phyloP scores from a whole-genome alignment of 108 stramenopile species.

The Aurantiochytrium sp. region DNA sequence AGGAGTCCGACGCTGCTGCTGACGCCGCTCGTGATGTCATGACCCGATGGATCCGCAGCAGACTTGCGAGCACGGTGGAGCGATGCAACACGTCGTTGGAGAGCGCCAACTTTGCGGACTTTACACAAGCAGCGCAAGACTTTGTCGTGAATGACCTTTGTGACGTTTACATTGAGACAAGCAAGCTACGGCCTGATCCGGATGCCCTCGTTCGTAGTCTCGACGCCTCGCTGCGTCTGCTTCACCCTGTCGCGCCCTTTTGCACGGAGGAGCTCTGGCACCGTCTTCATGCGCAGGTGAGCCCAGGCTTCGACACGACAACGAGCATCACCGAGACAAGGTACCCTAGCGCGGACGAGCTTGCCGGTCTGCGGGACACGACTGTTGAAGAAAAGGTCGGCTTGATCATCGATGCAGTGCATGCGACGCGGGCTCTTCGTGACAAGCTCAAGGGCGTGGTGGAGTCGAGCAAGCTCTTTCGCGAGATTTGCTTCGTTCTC shows the following conservation, averaged over 20 bases:
- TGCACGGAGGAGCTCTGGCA: constrained; percentile 96
- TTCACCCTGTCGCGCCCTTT: constrained; percentile 98
- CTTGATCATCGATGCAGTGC: background rate
- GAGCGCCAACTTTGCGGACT: constrained; percentile 29
- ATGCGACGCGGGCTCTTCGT: background rate
- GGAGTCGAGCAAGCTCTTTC: background rate
- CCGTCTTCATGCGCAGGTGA: constrained; percentile 42
- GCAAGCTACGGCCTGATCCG: constrained; percentile 37
- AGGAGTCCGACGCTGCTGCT: too few species aligned
- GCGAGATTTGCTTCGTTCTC: background rate
- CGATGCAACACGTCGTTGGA: background rate
- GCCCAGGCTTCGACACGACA: background rate
- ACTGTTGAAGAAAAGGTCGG: background rate
- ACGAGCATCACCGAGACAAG: background rate
- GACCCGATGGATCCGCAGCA: background rate
- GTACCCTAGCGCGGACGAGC: background rate
- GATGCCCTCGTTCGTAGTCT: constrained; percentile 42
- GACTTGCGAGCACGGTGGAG: background rate
- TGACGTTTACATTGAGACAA: constrained; percentile 93
- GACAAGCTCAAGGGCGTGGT: background rate
- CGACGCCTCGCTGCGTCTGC: constrained; percentile 76
- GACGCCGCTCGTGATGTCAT: background rate
- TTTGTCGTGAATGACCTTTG: constrained; percentile 95
- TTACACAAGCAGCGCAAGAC: constrained; percentile 52
- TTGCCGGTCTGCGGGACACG: background rate